Conservation (phyloP, 1,284 basidiomycete species). For the Dichomitus squalens region DNA sequence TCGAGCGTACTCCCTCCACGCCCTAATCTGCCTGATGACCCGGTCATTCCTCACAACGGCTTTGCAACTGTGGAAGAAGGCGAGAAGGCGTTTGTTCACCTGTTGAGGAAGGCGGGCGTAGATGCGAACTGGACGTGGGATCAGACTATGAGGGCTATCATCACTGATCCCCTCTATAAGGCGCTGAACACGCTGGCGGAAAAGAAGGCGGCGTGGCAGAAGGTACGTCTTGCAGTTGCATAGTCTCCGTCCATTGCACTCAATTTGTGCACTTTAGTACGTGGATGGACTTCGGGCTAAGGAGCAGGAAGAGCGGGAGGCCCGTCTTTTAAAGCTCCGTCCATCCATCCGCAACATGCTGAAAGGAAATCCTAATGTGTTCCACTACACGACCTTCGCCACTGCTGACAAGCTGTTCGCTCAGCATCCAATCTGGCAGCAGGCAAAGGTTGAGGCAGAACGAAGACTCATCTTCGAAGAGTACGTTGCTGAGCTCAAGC, state of each 20-base stretch:
- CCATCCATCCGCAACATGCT: slow-evolving; percentile 85
- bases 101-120: slow-evolving; percentile 87
- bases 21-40: slow-evolving; percentile 81
- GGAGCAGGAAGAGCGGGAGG: slow-evolving; percentile 80
- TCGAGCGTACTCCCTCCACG: slow-evolving; percentile 67
- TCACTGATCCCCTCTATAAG: slow-evolving; percentile 98
- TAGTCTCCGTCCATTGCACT: slow-evolving; percentile 12
- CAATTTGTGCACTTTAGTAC: slow-evolving; percentile 51
- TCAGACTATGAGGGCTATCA: slow-evolving; percentile 95
- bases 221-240: slow-evolving; percentile 50
- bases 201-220: slow-evolving; percentile 92
- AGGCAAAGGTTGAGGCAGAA: slow-evolving; percentile 82
- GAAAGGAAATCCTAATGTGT: slow-evolving; percentile 81
- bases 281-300: slow-evolving; percentile 64
- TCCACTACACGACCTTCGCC: slow-evolving; percentile 85
- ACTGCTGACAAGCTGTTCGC: slow-evolving; percentile 85
- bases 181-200: slow-evolving; percentile 92
- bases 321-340: slow-evolving; percentile 79
- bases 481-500: slow-evolving; percentile 81
- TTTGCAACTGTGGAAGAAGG: slow-evolving; percentile 88
- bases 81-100: slow-evolving; percentile 90
- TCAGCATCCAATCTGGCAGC: slow-evolving; percentile 87
- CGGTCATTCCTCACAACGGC: slow-evolving; percentile 85
- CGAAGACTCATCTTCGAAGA: slow-evolving; percentile 87
- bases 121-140: slow-evolving; percentile 98